These are phyloP conservation scores for Pythium vanterpoolii DNA, from an alignment of 352 stramenopile genomes.

Conservation along the genomic window DNA sequence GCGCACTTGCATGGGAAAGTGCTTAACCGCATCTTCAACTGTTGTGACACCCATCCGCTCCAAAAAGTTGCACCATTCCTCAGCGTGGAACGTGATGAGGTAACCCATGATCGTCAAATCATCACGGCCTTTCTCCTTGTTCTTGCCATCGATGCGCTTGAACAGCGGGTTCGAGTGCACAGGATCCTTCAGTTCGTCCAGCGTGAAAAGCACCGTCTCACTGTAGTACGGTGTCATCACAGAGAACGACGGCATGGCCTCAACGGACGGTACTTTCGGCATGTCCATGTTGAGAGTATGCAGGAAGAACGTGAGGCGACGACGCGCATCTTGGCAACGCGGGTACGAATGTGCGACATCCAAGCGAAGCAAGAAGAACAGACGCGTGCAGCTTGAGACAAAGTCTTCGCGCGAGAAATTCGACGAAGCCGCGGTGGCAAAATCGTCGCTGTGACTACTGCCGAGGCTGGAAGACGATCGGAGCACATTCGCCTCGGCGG, in stretches of 20 bases:
- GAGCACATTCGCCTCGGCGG: slow-evolving; percentile 53
- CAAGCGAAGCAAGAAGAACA: slow-evolving; percentile 83
- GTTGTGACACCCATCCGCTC: slow-evolving; percentile 75
- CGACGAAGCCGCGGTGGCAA: slow-evolving; percentile 20
- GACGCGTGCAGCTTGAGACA: slow-evolving; percentile 67
- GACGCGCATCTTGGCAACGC: slow-evolving; percentile 79
- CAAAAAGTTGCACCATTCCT: slow-evolving; percentile 88
- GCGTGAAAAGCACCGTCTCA: slow-evolving; percentile 80
- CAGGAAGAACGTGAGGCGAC: slow-evolving; percentile 89
- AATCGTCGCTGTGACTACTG: slow-evolving; percentile 23
- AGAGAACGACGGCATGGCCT: slow-evolving; percentile 86
- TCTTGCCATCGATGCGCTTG: slow-evolving; percentile 36
- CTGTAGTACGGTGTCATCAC: slow-evolving; percentile 90
- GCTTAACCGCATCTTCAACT: slow-evolving; percentile 74
- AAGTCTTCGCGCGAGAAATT: slow-evolving; percentile 78
- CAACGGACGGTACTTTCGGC: slow-evolving; percentile 72
- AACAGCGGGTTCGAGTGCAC: slow-evolving; percentile 85
- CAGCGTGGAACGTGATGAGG: slow-evolving; percentile 81
- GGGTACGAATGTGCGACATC: slow-evolving; percentile 79
- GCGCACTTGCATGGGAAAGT: slow-evolving; percentile 80
- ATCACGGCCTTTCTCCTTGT: slow-evolving; percentile 72
- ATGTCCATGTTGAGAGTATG: slow-evolving; percentile 89
- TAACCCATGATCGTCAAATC: slow-evolving; percentile 89
- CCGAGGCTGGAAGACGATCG: slow-evolving; percentile 15
- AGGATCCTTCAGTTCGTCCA: slow-evolving; percentile 80